Evolutionary conservation across 768 basidiomycete genomes (phyloP), one percentile per base, ranked within the genome.

Genomic region (Amanita molliuscula): DNA sequence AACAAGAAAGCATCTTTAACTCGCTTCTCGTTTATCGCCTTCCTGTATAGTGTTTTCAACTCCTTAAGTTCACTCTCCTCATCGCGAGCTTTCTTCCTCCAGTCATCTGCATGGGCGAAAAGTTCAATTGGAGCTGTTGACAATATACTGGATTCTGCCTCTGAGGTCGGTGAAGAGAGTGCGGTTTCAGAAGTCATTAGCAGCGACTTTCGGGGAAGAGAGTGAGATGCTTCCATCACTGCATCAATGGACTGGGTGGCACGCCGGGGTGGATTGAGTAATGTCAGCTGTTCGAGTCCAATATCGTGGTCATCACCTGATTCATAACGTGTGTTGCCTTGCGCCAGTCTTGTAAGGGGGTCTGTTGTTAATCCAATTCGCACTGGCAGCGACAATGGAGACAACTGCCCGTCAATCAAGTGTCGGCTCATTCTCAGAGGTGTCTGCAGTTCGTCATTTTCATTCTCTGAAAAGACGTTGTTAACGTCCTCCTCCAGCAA

Each of bases 71-170:
- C 58, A 46, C 55, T 60, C 49, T 72, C 70, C 44, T 67, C 65
- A 3, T 66, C 61, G 44, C 68, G 62, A 10, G 76, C 76, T 53
- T 72, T 59, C 38, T 65, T 56, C 47, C 75, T 60, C 33, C 74
- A 54, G 28, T 56, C 58, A 47, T 73, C 69, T 15, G 68, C 75
- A 43, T 57, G 64, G 7, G 50, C 44, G 31, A 61, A 66, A 16
- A 71, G 60, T 37, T 58, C 56, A 31, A 35, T 59, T 3, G 67
- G 65, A 20, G 56, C 60, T 2, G 64, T 64, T 1, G 70, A 68
- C 18, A 71, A 60, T 44, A 63, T 52, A 43, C 63, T 66, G 47
- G 54, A 36, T 50, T 50, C 58, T 25, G 52, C 16, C 31, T 52
- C 50, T 7, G 51, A 48, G 10, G 5, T 38, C 6, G 36, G 9